These are phyloP conservation scores for Sordariomycetes sp. DNA, from an alignment of 2,329 filamentous ascomycete species.

Conservation along the genomic window DNA sequence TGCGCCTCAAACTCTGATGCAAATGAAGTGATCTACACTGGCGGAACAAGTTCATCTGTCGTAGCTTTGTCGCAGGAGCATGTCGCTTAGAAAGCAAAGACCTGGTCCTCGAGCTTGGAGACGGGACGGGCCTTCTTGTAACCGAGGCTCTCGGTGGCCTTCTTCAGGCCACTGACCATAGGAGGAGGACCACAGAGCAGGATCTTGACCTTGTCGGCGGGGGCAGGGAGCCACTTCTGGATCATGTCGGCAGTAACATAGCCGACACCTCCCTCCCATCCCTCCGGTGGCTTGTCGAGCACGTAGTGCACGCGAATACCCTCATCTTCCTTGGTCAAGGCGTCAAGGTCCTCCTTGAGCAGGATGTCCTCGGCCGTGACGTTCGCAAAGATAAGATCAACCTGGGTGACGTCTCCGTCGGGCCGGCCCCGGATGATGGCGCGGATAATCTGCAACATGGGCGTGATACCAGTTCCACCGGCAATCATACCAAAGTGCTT, in stretches of 20 bases:
- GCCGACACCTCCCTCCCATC: conserved; percentile 86
- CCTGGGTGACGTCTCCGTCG: conserved; percentile 74
- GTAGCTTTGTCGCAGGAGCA: background rate
- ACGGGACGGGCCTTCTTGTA: conserved; percentile 89
- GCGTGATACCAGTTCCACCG: conserved; percentile 94
- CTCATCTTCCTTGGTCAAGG: conserved; percentile 65
- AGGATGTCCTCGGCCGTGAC: conserved; percentile 90
- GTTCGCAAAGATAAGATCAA: conserved; percentile 95
- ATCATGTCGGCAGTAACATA: conserved; percentile 97
- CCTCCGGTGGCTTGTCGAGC: conserved; percentile 87
- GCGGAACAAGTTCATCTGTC: too few species aligned
- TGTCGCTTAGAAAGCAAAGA: conserved; percentile 70
- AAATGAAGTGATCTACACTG: too few species aligned
- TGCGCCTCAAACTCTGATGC: too few species aligned
- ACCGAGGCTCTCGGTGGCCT: conserved; percentile 79
- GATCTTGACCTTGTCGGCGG: conserved; percentile 83
- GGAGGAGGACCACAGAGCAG: conserved; percentile 91
- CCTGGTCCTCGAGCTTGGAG: conserved; percentile 96
- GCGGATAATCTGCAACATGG: conserved; percentile 93
- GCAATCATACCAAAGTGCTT: conserved; percentile 97
- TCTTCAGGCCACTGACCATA: conserved; percentile 97
- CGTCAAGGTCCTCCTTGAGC: conserved; percentile 83
- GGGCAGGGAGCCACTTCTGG: conserved; percentile 72
- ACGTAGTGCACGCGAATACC: conserved; percentile 89
- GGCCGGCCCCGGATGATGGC: conserved; percentile 77